These are phyloP conservation scores for Glycine latifolia DNA, from an alignment of 306 rosid species.

Conservation along the genomic window DNA sequence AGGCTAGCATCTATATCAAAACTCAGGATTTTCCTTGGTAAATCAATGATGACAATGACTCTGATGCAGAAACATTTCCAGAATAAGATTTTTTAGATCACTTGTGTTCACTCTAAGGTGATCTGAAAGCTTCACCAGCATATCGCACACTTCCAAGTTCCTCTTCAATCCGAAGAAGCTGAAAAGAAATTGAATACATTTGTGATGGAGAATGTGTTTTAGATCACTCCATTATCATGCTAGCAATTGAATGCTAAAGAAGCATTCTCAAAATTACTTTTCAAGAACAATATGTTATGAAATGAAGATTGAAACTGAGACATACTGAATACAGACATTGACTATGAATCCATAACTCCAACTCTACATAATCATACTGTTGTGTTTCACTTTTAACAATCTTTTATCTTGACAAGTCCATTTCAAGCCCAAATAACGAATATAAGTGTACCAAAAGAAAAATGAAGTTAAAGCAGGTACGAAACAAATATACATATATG, in stretches of 20 bases:
- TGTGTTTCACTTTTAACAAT: constrained; percentile 16
- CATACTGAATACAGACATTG: constrained; percentile 4
- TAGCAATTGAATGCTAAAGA: neutral
- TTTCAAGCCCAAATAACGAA: constrained; percentile 3
- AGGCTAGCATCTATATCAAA: constrained; percentile 44
- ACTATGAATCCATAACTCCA: neutral
- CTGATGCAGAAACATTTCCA: constrained; percentile 12
- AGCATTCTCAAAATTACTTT: neutral
- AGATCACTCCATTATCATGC: constrained; percentile 25
- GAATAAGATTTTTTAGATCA: constrained; percentile 17
- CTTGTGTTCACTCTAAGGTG: constrained; percentile 56
- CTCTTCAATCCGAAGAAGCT: constrained; percentile 99
- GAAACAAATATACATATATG: neutral
- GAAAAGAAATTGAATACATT: constrained; percentile 51
- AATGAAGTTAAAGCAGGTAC: neutral
- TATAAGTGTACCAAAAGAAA: neutral
- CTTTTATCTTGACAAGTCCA: neutral
- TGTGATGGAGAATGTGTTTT: constrained; percentile 2
- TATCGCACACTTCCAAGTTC: constrained; percentile 91
- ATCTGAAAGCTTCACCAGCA: constrained; percentile 94
- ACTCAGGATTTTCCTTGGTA: constrained; percentile 33
- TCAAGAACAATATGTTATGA: constrained; percentile 7
- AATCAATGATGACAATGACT: constrained; percentile 32
- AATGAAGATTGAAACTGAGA: neutral
- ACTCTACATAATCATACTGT: neutral